These are phyloP conservation scores for Corymbia maculata DNA, from an alignment of 345 rosid species.

Conservation along the genomic window DNA sequence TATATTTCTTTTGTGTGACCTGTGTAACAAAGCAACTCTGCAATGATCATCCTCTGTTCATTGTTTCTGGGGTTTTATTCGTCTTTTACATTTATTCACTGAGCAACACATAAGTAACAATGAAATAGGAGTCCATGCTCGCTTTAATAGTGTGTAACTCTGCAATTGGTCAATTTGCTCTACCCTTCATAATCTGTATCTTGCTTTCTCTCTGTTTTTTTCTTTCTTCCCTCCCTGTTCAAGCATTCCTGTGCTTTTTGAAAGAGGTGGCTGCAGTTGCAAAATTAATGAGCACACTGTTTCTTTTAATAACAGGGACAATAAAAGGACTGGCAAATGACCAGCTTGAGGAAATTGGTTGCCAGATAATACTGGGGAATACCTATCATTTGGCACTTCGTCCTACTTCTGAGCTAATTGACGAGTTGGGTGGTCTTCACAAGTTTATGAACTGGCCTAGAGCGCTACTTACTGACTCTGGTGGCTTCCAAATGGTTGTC, in stretches of 20 bases:
- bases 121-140: not conserved
- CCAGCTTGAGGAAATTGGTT: constrained; percentile 85
- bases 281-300: not conserved
- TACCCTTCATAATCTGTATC: not conserved
- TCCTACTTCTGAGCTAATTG: constrained; percentile 71
- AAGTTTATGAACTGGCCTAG: constrained; percentile 85
- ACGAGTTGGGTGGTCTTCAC: constrained; percentile 76
- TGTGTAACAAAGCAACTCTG: not conserved
- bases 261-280: not conserved
- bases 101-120: not conserved
- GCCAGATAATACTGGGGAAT: constrained; percentile 81
- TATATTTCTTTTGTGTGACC: not conserved
- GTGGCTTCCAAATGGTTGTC: constrained; percentile 86
- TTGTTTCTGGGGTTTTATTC: not conserved
- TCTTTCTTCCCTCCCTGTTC: not conserved
- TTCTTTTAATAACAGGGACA: constrained; percentile 33
- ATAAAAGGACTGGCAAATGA: constrained; percentile 64
- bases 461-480: constrained; percentile 78
- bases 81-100: not conserved
- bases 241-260: not conserved
- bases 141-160: not conserved
- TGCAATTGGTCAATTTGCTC: not conserved
- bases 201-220: not conserved
- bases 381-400: constrained; percentile 80
- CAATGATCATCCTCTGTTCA: not conserved